phyloP scores from a whole-genome alignment of 1,139 yeast genomes.

The Geotrichum australiense region DNA sequence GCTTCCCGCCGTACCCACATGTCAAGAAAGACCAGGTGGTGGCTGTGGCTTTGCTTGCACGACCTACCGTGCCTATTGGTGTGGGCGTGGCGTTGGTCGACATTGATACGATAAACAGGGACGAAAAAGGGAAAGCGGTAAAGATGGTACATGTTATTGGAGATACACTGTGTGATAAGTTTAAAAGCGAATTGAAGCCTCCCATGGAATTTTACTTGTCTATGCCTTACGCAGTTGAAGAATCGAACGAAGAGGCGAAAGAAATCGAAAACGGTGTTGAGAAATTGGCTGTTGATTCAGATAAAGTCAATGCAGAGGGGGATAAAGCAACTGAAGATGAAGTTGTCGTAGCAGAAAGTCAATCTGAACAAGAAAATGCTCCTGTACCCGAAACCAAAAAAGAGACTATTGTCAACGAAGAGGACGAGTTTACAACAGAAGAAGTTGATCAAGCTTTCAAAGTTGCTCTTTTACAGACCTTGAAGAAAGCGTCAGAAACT shows the following conservation, averaged over 20 bases:
- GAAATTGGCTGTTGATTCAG: no score
- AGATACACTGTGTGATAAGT: conserved; percentile 33
- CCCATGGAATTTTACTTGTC: conserved; percentile 26
- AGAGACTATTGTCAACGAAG: no score
- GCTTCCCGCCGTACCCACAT: conserved; percentile 68
- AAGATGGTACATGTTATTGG: conserved; percentile 35
- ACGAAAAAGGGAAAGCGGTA: conserved; percentile 36
- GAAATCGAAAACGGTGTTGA: conserved; percentile 19
- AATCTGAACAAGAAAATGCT: no score
- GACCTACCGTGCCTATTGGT: conserved; percentile 64
- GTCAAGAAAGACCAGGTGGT: conserved; percentile 52
- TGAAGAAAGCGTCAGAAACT: conserved; percentile 50
- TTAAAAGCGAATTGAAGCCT: conserved; percentile 22
- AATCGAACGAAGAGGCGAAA: conserved; percentile 15
- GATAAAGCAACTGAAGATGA: no score
- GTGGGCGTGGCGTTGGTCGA: conserved; percentile 64
- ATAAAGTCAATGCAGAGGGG: no score
- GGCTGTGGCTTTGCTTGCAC: conserved; percentile 56
- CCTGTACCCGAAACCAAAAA: no score
- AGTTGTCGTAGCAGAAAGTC: no score
- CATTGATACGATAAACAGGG: conserved; percentile 23
- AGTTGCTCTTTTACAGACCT: conserved; percentile 60
- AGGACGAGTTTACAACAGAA: conserved; percentile 44
- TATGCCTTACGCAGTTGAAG: conserved; percentile 18
- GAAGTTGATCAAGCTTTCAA: conserved; percentile 77